phyloP scores from a whole-genome alignment of 2,329 filamentous ascomycete genomes.

The Phyllosticta capitalensis region DNA sequence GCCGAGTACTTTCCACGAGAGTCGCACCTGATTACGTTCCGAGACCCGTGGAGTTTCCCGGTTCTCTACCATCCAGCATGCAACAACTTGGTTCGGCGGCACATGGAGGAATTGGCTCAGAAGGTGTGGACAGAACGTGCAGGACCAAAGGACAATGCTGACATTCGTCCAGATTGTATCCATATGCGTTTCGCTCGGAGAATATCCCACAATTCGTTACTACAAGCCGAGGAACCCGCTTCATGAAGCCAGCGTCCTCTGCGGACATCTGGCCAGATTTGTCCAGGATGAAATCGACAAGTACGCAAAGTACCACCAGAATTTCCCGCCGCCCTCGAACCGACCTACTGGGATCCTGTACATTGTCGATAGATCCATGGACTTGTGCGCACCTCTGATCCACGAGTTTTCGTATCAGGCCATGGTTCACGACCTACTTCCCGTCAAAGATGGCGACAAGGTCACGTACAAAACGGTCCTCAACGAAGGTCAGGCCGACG shows the following conservation, averaged over 20 bases:
- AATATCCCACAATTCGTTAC: slow-evolving; percentile 89
- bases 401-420: slow-evolving; percentile 99
- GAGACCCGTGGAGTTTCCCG: slow-evolving; percentile 93
- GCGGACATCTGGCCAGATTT: slow-evolving; percentile 78
- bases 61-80: slow-evolving; percentile 84
- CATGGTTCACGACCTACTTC: slow-evolving; percentile 90
- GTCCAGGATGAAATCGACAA: slow-evolving; percentile 85
- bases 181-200: slow-evolving; percentile 83
- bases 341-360: slow-evolving; percentile 75
- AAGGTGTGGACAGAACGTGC: slow-evolving; percentile 50
- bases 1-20: slow-evolving; percentile 87
- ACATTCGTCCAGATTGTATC: slow-evolving; percentile 60
- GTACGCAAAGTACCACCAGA: slow-evolving; percentile 73
- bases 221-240: slow-evolving; percentile 65
- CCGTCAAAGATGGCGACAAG: slow-evolving; percentile 81
- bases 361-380: slow-evolving; percentile 88
- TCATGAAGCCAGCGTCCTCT: slow-evolving; percentile 83
- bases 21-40: slow-evolving; percentile 81
- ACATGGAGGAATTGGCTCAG: slow-evolving; percentile 78
- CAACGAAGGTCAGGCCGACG: slow-evolving; percentile 61
- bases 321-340: slow-evolving; percentile 71
- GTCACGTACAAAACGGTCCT: slow-evolving; percentile 72
- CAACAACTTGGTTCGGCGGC: slow-evolving; percentile 69
- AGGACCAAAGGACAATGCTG: background rate
- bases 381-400: slow-evolving; percentile 73